These are phyloP conservation scores for Geosmithia putterillii DNA, from an alignment of 2,329 filamentous ascomycete genomes.

Conservation along the genomic window DNA sequence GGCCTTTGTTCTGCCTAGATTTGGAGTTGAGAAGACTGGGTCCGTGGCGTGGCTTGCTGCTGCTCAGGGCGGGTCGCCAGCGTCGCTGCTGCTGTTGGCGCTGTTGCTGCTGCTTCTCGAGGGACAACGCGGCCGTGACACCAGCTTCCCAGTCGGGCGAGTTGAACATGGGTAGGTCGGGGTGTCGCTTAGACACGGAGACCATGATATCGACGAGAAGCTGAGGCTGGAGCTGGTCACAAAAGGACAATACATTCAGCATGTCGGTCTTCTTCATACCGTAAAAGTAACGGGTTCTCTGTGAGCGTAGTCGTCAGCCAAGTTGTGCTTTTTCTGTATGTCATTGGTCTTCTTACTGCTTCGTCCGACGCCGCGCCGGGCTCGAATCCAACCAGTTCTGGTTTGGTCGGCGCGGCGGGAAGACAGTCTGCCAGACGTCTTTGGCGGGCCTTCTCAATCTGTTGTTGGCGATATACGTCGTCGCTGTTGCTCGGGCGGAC, in stretches of 20 bases:
- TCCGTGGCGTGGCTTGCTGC: conserved; percentile 3
- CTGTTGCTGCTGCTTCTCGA: not conserved
- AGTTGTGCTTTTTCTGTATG: not conserved
- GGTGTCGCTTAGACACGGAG: conserved; percentile 27
- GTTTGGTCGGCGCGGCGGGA: conserved; percentile 19
- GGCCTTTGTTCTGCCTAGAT: conserved; percentile 3
- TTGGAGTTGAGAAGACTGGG: conserved; percentile 4
- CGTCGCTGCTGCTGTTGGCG: not conserved
- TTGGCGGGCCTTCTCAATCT: conserved; percentile 17
- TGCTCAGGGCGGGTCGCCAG: not conserved
- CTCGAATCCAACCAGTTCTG: conserved; percentile 24
- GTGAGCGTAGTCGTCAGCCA: not conserved
- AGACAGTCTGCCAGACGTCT: conserved; percentile 17
- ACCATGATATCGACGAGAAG: conserved; percentile 27
- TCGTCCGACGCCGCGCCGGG: conserved; percentile 18
- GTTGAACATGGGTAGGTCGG: conserved; percentile 27
- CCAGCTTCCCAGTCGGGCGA: conserved; percentile 24
- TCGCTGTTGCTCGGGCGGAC: no score
- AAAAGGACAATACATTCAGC: conserved; percentile 25
- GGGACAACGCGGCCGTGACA: conserved; percentile 1
- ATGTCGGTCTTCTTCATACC: conserved; percentile 22
- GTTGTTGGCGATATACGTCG: conserved; percentile 8
- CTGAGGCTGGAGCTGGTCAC: conserved; percentile 26
- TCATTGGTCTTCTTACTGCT: conserved; percentile 14
- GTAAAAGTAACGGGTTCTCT: conserved; percentile 27